Conservation (phyloP, 306 rosid species). For the Alnus glutinosa region DNA sequence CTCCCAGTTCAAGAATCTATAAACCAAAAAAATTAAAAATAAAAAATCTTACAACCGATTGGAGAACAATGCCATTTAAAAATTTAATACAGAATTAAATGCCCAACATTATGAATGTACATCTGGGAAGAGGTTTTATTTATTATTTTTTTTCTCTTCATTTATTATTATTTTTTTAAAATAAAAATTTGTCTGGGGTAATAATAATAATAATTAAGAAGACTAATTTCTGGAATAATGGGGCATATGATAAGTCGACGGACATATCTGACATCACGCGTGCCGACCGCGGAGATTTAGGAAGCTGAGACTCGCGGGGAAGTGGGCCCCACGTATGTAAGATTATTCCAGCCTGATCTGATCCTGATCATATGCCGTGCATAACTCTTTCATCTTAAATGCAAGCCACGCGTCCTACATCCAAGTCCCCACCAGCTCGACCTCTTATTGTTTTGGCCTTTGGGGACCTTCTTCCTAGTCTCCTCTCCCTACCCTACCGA, state of each 20-base stretch:
- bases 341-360: neutral
- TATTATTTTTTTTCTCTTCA: neutral
- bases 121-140: neutral
- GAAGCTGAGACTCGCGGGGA: too few species aligned
- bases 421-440: neutral
- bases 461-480: neutral
- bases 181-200: too few species aligned
- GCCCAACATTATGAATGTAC: neutral
- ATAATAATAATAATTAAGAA: too few species aligned
- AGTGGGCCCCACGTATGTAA: neutral
- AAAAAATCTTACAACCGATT: neutral
- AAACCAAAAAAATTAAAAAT: neutral
- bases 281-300: too few species aligned
- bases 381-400: too few species aligned
- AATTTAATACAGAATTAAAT: too few species aligned
- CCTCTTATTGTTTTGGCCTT: neutral
- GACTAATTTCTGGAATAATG: too few species aligned
- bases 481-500: constrained; percentile 26
- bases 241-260: neutral
- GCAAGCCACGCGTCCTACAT: neutral
- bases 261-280: neutral
- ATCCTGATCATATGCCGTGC: neutral
- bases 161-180: too few species aligned
- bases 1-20: neutral
- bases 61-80: neutral